Base-by-base conservation (phyloP, 1,284 basidiomycete genomes). In the Polyporus tsugae region DNA sequence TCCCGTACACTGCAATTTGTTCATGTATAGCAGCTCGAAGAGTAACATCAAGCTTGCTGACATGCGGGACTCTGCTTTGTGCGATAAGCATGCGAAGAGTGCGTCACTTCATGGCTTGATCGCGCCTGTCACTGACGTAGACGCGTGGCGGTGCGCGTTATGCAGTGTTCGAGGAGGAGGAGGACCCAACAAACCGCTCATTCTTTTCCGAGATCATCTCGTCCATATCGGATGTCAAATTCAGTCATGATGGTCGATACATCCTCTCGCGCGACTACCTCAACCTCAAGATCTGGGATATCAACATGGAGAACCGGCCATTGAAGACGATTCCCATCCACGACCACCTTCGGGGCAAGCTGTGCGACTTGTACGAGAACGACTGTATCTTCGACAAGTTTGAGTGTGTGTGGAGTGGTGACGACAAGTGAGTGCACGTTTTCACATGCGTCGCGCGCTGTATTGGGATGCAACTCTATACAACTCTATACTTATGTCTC, bases 121-220 rank as follows among this genome's bases (percentile, higher is more conserved):
- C 49, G 62, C 41, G 39, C n/a, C 41, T 49, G 49, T 62, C 63
- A 46, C 64, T 69, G 60, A 65, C 63, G 64, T 46, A 60, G 58
- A 39, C 38, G 22, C 38, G 58, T 60, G 58, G 58, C 58, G 58
- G 64, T 62, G 49, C 58, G 59, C 68, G 62, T 62, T 71, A 55
- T 75, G 69, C 80, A 98, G 96, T 95, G 79, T 98, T 96, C 75
- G 97, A 98, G 80, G 98, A 99, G 80, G 97, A 99, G 77, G 98
- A 99, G 81, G 98, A 99, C 78, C 97, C 97, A 39, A 91, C 95
- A 63, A 95, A 95, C 75, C 95, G 98, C 75, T 99, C 98, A 2
- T 99, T 99, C 89, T 99, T 99, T 83, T 98, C 96, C n/a, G 98
- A 99, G 83, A 99, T 99, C 78, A 99, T 99, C 74, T 99, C 97